Base-by-base conservation (phyloP, 169 alveolate species). In the Cryptosporidium parvum region DNA sequence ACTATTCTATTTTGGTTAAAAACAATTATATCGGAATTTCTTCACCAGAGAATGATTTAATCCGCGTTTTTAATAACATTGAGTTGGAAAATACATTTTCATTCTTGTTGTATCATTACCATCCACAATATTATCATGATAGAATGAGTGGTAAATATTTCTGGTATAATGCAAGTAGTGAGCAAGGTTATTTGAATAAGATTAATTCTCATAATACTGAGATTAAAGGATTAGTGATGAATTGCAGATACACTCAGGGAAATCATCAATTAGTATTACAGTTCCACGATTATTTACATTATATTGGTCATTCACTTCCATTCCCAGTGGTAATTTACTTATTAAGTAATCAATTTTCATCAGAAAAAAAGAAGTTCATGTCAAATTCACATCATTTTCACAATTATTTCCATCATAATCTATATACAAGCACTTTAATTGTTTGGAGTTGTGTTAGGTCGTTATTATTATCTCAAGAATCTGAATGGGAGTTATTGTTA, bases 91-190 rank as follows among this genome's bases (percentile, higher is more conserved):
- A 80, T 65, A 29, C 59, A 65, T 80, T 61, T 48, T 80, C 89
- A 39, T 80, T 80, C 53, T 35, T 80, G 5, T 39, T 80, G 53
- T 80, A 80, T 65, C 73, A 80, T 48, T 80, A 48, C 51, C 75
- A 59, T 18, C 89, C 89, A 44, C 89, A 80, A 39, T 69, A 62
- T 29, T 80, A 80, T 23, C 89, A 80, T 62, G 89, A 80, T n/a
- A 61, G 89, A 48, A 59, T 80, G 75, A 80, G 89, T 80, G 70
- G 75, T 51, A 80, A 51, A 44, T 59, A 62, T 65, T 80, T 80
- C 68, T 73, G 86, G 86, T 73, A 73, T 21, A 73, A 56, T 56
- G 86, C 71, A n/a, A 73, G 26, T 42, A 73, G 86, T 56, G 86
- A 73, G 7, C 86, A 73, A 23, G 86, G 86, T 1, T 73, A 73